Evolutionary conservation across 2,329 filamentous ascomycete species (phyloP), one percentile per base, ranked within the genome.

Genomic region (Talaromyces pinophilus): DNA sequence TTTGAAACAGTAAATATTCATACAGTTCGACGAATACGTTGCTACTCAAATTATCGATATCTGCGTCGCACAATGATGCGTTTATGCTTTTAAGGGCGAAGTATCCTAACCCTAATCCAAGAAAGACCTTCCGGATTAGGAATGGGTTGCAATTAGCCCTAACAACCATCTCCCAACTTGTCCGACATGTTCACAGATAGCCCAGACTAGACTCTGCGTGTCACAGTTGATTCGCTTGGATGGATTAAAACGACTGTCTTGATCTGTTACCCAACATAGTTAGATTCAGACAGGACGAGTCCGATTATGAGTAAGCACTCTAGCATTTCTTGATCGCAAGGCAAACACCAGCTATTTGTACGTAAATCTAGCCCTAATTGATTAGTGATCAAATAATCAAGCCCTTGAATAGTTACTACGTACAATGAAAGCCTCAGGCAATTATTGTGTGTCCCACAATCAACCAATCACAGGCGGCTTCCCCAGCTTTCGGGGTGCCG

Each of bases 401-500:
- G 5, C 30, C 1, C 13, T 5, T 28, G 25, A 28, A 8, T 6
- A 19, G 19, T 19, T 19, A 19, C 19, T 19, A 19, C 19, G 19
- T 19, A 17, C 3, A 52, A 30, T 4, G 13, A 7, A 30, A 10
- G 2, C 50, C 50, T 54, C 50, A 54, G 15, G 15, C 25, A 30
- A 52, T 52, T 8, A n/a, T 15, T 1, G 17, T 44, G 19, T 10
- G 46, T 48, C 22, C 28, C 1, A 13, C 4, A 40, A 22, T 3
- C 54, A 57, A 40, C 54, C 54, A 57, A 57, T 57, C 54, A 57
- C 10, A 19, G 33, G n/a, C 19, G 8, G 38, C 57, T 60, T 30
- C 57, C 57, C 57, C 57, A 60, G 57, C 22, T 60, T 46, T 60
- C 19, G 15, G 22, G 19, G 35, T 28, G 35, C 57, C 57, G 57